These are phyloP conservation scores for Scenedesmus sp. DNA, from an alignment of 163 green algal genomes.

Conservation along the genomic window DNA sequence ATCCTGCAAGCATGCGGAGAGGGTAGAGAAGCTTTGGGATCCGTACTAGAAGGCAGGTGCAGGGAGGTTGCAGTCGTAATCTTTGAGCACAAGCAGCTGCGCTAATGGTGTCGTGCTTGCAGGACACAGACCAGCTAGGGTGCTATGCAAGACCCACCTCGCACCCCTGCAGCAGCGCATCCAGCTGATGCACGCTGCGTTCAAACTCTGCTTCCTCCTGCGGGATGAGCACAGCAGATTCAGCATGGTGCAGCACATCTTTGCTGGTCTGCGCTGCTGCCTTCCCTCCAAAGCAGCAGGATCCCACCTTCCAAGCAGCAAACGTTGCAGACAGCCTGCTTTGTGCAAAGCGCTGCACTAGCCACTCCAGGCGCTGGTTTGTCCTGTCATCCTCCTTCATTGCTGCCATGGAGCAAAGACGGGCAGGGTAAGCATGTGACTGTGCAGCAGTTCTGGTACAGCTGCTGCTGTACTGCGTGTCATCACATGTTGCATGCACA, in stretches of 20 bases:
- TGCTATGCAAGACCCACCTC: not conserved
- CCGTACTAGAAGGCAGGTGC: not conserved
- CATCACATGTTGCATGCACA: not conserved
- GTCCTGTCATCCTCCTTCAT: not conserved
- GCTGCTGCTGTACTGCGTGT: not conserved
- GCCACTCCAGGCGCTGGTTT: conserved; percentile 1
- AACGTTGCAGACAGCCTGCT: not conserved
- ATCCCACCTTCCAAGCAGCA: conserved; percentile 21
- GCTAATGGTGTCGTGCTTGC: not conserved
- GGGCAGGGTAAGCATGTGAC: not conserved
- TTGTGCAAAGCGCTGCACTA: conserved; percentile 20
- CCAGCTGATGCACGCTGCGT: conserved; percentile 14
- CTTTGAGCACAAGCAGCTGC: not conserved
- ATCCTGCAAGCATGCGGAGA: not conserved
- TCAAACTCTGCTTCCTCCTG: conserved; percentile 12
- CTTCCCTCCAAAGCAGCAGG: not conserved
- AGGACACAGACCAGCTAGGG: not conserved
- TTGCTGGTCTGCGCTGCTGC: not conserved
- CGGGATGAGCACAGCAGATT: not conserved
- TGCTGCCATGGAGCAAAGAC: not conserved
- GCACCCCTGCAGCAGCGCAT: not conserved
- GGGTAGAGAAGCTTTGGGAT: no score
- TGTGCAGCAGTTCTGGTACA: not conserved
- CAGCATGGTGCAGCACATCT: not conserved
- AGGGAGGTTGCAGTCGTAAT: not conserved